These are phyloP conservation scores for Mycena amicta DNA, from an alignment of 768 basidiomycete species.

Conservation along the genomic window DNA sequence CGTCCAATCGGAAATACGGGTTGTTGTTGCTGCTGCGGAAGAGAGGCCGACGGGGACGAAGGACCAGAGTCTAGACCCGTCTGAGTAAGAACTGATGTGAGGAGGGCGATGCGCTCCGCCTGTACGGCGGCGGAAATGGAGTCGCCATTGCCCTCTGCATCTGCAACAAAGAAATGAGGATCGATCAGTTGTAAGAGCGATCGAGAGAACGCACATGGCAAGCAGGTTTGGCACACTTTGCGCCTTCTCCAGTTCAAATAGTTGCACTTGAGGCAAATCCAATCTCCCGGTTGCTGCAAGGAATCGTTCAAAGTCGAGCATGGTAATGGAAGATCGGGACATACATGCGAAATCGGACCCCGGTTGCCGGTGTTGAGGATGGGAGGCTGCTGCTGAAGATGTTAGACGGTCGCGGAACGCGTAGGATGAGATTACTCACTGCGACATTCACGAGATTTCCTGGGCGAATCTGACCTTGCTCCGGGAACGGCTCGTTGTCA, in stretches of 20 bases:
- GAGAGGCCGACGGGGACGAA: constrained; percentile 21
- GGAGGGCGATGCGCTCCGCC: constrained; percentile 78
- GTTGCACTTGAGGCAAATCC: constrained; percentile 83
- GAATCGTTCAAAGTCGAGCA: constrained; percentile 3
- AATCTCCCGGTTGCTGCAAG: constrained; percentile 70
- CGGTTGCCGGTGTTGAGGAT: constrained; percentile 89
- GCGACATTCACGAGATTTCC: background rate
- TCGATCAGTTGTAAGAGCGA: constrained; percentile 4
- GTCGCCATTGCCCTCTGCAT: constrained; percentile 87
- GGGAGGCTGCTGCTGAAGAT: constrained; percentile 64
- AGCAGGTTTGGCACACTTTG: constrained; percentile 89
- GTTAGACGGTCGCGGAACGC: constrained; percentile 13
- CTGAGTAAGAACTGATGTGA: constrained; percentile 72
- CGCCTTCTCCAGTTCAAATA: constrained; percentile 87
- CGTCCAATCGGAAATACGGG: constrained; percentile 31
- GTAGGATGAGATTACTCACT: constrained; percentile 3
- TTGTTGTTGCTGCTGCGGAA: constrained; percentile 11
- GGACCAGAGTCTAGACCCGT: constrained; percentile 36
- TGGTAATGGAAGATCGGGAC: constrained; percentile 34
- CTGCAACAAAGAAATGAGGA: constrained; percentile 36
- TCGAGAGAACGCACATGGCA: constrained; percentile 62
- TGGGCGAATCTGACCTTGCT: constrained; percentile 67
- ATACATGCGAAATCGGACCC: constrained; percentile 82
- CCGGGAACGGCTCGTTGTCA: constrained; percentile 83
- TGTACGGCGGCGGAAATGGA: constrained; percentile 85